phyloP scores from a whole-genome alignment of 192 early-diverging fungal species.

The Podila epicladia region DNA sequence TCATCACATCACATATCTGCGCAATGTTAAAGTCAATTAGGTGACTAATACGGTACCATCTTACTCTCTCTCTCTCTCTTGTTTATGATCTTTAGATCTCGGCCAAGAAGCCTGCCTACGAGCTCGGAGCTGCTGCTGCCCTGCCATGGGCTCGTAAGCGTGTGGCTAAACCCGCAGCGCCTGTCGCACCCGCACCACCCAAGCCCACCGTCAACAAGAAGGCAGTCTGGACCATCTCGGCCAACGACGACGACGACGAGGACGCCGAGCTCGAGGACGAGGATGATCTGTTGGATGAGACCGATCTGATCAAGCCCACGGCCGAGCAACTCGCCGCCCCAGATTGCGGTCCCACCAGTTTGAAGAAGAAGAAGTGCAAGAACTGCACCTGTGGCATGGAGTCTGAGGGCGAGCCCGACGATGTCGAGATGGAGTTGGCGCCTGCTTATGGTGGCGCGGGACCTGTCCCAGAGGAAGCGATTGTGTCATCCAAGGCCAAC shows the following conservation, averaged over 20 bases:
- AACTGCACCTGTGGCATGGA: conserved; percentile 94
- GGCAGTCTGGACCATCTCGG: conserved; percentile 80
- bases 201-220: conserved; percentile 25
- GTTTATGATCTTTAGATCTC: conserved; percentile 53
- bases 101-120: conserved; percentile 85
- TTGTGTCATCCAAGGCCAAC: conserved; percentile 47
- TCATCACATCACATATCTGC: not conserved
- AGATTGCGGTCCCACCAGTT: conserved; percentile 71
- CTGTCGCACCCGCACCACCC: conserved; percentile 36
- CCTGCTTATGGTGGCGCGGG: conserved; percentile 47
- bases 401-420: conserved; percentile 67
- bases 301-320: conserved; percentile 78
- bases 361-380: conserved; percentile 95
- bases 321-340: conserved; percentile 61
- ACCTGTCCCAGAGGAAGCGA: conserved; percentile 58
- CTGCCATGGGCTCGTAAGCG: conserved; percentile 84
- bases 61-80: conserved; percentile 2
- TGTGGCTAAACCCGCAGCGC: conserved; percentile 8
- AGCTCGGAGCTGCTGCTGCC: conserved; percentile 85
- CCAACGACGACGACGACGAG: conserved; percentile 74
- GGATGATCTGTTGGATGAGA: conserved; percentile 85
- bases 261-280: conserved; percentile 89
- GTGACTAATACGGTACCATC: not conserved
- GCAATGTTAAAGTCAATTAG: not conserved
- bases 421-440: conserved; percentile 43